phyloP scores from a whole-genome alignment of 1,139 yeast species.

The Hemisphaericaspora subhashii region DNA sequence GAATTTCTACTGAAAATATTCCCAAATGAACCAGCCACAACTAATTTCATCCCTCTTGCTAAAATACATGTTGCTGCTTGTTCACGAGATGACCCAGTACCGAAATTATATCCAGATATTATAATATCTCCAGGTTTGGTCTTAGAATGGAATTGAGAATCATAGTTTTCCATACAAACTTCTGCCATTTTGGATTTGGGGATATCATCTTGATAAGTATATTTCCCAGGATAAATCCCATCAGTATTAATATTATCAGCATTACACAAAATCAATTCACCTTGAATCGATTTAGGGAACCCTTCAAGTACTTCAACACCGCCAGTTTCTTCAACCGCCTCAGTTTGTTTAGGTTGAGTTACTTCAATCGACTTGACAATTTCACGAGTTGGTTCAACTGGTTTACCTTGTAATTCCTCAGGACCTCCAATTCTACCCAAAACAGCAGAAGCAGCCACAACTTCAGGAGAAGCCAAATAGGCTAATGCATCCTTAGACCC shows the following conservation, averaged over 20 bases:
- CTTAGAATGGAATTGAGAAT: slow-evolving; percentile 76
- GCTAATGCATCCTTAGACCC: slow-evolving; percentile 97
- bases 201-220: slow-evolving; percentile 97
- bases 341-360: slow-evolving; percentile 29
- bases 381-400: slow-evolving; percentile 47
- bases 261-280: slow-evolving; percentile 92
- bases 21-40: slow-evolving; percentile 96
- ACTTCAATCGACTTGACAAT: slow-evolving; percentile 49
- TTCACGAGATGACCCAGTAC: slow-evolving; percentile 98
- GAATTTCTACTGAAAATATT: slow-evolving; percentile 95
- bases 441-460: slow-evolving; percentile 96
- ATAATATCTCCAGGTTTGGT: slow-evolving; percentile 87
- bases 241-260: slow-evolving; percentile 98
- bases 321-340: slow-evolving; percentile 29
- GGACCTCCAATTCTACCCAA: slow-evolving; percentile 93
- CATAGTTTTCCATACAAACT: slow-evolving; percentile 99
- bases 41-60: slow-evolving; percentile 89
- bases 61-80: slow-evolving; percentile 97
- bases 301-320: slow-evolving; percentile 78
- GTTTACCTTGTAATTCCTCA: slow-evolving; percentile 68
- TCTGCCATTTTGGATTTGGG: slow-evolving; percentile 94
- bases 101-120: slow-evolving; percentile 91
- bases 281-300: slow-evolving; percentile 84
- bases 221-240: slow-evolving; percentile 98
- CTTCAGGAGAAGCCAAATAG: slow-evolving; percentile 94